Evolutionary conservation across 768 basidiomycete species (phyloP).

Genomic region (Cubamyces sp.): DNA sequence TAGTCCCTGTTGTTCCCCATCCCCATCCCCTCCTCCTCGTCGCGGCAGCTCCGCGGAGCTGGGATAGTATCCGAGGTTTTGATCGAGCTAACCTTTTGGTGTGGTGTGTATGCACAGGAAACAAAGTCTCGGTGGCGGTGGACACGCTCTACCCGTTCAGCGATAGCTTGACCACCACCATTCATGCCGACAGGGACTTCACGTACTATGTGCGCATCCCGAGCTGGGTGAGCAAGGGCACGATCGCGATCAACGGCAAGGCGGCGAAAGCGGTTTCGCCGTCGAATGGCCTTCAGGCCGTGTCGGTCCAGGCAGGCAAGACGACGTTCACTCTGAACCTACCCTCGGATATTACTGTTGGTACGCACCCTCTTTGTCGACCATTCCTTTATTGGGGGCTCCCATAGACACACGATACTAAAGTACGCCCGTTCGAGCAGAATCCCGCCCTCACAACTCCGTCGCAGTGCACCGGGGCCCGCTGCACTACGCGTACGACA

Average conservation of each 20-base stretch:
- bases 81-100: neutral
- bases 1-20: constrained; percentile 11
- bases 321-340: constrained; percentile 50
- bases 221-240: constrained; percentile 52
- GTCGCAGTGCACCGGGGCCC: constrained; percentile 59
- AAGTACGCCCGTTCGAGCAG: constrained; percentile 31
- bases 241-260: constrained; percentile 45
- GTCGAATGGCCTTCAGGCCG: constrained; percentile 48
- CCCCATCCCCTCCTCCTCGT: neutral
- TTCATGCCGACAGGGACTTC: constrained; percentile 47
- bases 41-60: neutral
- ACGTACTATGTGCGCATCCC: constrained; percentile 55
- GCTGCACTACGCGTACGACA: constrained; percentile 59
- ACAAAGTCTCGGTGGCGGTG: constrained; percentile 47
- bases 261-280: constrained; percentile 43
- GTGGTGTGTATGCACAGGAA: constrained; percentile 34
- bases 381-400: neutral
- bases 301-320: constrained; percentile 44
- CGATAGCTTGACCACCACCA: constrained; percentile 50
- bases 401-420: neutral
- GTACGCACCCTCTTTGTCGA: constrained; percentile 29
- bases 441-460: constrained; percentile 53
- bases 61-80: neutral
- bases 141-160: constrained; percentile 57
- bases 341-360: constrained; percentile 51